phyloP scores from a whole-genome alignment of 306 rosid genomes.

The Sophora flavescens region DNA sequence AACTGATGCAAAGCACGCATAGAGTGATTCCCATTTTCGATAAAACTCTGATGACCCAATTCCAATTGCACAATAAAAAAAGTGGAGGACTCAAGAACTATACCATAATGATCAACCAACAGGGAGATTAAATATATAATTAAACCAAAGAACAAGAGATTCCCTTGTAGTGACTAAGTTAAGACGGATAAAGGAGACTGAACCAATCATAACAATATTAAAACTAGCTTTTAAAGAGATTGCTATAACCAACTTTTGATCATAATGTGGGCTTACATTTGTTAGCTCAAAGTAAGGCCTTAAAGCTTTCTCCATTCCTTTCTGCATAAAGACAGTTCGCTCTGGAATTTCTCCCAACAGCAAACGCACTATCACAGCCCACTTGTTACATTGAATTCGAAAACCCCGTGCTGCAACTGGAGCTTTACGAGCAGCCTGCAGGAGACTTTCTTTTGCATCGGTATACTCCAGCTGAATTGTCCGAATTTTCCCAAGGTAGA shows the following conservation, averaged over 20 bases:
- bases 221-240: conserved; percentile 11
- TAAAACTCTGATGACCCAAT: background rate
- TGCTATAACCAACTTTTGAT: conserved; percentile 10
- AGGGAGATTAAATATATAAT: background rate
- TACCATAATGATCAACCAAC: conserved; percentile 2
- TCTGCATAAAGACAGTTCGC: conserved; percentile 98
- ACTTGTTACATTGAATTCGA: conserved; percentile 96
- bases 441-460: conserved; percentile 96
- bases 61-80: background rate
- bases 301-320: conserved; percentile 86
- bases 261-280: conserved; percentile 69
- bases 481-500: conserved; percentile 94
- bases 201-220: conserved; percentile 12
- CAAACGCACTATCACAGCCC: conserved; percentile 96
- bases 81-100: background rate
- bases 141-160: background rate
- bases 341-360: conserved; percentile 97
- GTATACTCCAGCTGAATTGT: conserved; percentile 98
- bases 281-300: conserved; percentile 97
- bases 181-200: background rate
- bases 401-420: conserved; percentile 95
- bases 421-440: conserved; percentile 97
- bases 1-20: background rate
- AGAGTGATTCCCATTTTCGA: background rate
- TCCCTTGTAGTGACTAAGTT: background rate